These are phyloP conservation scores for Basipetospora sp. DNA, from an alignment of 2,329 filamentous ascomycete species.

Conservation along the genomic window DNA sequence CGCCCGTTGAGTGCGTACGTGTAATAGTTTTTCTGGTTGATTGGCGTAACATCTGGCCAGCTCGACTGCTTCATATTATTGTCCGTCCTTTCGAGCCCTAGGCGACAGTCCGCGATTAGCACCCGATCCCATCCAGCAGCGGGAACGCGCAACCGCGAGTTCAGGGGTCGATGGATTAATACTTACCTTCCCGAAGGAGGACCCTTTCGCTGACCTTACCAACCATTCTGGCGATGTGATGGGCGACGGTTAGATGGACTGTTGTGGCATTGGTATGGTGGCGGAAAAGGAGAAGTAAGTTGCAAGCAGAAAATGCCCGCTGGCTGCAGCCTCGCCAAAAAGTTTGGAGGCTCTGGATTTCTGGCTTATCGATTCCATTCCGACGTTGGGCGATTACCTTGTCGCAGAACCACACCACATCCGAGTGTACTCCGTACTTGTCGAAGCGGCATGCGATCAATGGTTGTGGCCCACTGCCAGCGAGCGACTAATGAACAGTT, in stretches of 20 bases:
- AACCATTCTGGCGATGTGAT: slow-evolving; percentile 30
- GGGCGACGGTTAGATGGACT: neutral
- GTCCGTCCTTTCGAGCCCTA: slow-evolving; percentile 88
- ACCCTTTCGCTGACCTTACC: slow-evolving; percentile 52
- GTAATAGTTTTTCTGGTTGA: slow-evolving; percentile 99
- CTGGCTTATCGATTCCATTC: no score
- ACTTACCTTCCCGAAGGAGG: slow-evolving; percentile 46
- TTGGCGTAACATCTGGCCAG: slow-evolving; percentile 84
- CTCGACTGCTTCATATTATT: slow-evolving; percentile 93
- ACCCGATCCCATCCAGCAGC: neutral
- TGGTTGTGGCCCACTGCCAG: no score
- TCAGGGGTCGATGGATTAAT: neutral
- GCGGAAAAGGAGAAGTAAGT: neutral
- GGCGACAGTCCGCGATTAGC: neutral
- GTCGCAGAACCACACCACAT: no score
- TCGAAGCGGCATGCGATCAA: no score
- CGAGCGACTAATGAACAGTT: no score
- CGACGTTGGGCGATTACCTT: no score
- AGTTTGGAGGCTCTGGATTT: no score
- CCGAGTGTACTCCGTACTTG: no score
- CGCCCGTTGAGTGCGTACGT: slow-evolving; percentile 52
- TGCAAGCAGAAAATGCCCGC: neutral
- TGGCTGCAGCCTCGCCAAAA: no score
- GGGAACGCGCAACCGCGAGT: no score
- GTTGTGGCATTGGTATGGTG: slow-evolving; percentile 1